These are phyloP conservation scores for Ulmus americana DNA, from an alignment of 331 rosid genomes.

Conservation along the genomic window DNA sequence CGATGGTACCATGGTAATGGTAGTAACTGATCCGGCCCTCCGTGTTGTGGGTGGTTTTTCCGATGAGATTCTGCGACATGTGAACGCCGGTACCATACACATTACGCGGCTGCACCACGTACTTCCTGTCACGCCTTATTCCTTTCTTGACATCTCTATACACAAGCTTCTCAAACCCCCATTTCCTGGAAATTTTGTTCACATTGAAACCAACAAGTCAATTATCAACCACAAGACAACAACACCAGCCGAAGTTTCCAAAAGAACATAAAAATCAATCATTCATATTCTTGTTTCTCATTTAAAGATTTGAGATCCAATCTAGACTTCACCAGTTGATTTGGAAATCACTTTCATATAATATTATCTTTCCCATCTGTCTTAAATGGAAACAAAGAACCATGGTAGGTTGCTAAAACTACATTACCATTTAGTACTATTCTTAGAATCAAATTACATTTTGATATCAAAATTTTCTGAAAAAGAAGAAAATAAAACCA, in stretches of 20 bases:
- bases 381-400: too few relatives aligned
- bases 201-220: constrained; percentile 3
- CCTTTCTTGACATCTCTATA: constrained; percentile 66
- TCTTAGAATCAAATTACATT: too few relatives aligned
- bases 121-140: constrained; percentile 69
- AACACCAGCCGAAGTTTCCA: too few relatives aligned
- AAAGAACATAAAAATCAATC: too few relatives aligned
- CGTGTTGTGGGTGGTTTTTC: constrained; percentile 81
- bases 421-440: too few relatives aligned
- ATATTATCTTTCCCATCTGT: too few relatives aligned
- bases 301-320: too few relatives aligned
- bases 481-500: not conserved
- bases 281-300: too few relatives aligned
- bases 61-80: constrained; percentile 72
- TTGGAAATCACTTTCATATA: too few relatives aligned
- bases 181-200: constrained; percentile 47
- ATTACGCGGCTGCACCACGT: constrained; percentile 70
- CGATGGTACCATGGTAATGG: constrained; percentile 90
- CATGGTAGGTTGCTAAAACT: too few relatives aligned
- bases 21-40: constrained; percentile 69
- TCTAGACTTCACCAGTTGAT: too few relatives aligned
- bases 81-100: constrained; percentile 82
- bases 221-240: not conserved
- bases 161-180: constrained; percentile 89
- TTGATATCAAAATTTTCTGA: too few relatives aligned